Evolutionary conservation across 2,329 filamentous ascomycete species (phyloP).

Genomic region (Aspergillus ruber): DNA sequence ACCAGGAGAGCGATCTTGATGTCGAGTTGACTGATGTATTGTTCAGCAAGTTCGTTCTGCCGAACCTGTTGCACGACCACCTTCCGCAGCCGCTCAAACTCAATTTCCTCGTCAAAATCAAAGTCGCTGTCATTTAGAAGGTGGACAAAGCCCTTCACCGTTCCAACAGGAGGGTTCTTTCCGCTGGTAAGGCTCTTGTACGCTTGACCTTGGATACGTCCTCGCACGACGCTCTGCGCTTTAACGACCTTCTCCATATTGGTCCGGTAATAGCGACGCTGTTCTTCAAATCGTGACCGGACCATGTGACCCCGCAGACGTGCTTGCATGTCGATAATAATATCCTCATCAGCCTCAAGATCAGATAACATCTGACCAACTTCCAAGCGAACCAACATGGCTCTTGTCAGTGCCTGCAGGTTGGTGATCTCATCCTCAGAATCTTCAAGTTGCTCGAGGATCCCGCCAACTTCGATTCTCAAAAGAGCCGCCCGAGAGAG

Average conservation of each 20-base stretch:
- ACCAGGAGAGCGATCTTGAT: constrained; percentile 98
- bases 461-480: constrained; percentile 35
- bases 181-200: constrained; percentile 96
- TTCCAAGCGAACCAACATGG: constrained; percentile 68
- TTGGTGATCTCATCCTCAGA: constrained; percentile 61
- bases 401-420: constrained; percentile 70
- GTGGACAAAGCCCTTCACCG: constrained; percentile 97
- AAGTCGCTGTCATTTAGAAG: constrained; percentile 97
- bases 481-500: constrained; percentile 36
- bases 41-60: constrained; percentile 93
- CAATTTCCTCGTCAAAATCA: constrained; percentile 97
- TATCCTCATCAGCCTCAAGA: constrained; percentile 76
- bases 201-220: constrained; percentile 90
- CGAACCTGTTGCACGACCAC: constrained; percentile 95
- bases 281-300: constrained; percentile 69
- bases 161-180: constrained; percentile 93
- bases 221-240: constrained; percentile 92
- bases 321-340: constrained; percentile 67
- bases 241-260: constrained; percentile 99
- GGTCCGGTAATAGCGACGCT: constrained; percentile 80
- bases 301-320: constrained; percentile 67
- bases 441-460: constrained; percentile 64
- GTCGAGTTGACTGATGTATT: constrained; percentile 96
- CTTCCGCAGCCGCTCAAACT: constrained; percentile 91
- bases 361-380: constrained; percentile 69